These are phyloP conservation scores for Botrytis aclada DNA, from an alignment of 2,329 filamentous ascomycete genomes.

Conservation along the genomic window DNA sequence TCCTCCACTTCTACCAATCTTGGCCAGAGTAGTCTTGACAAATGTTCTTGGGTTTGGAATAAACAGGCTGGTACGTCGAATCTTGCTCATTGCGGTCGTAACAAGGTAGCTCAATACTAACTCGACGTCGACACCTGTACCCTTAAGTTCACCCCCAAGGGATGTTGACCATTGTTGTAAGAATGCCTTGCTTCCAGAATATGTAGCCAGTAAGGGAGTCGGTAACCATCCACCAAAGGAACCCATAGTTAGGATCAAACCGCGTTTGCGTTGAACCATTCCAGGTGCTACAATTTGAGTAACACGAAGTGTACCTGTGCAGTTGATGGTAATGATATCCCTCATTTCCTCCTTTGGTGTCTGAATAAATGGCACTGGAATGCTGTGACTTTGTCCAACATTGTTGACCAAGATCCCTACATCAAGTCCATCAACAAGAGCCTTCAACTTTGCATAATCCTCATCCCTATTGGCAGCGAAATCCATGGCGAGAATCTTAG, in stretches of 20 bases:
- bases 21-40: slow-evolving; percentile 72
- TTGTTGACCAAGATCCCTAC: slow-evolving; percentile 93
- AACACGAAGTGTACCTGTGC: slow-evolving; percentile 80
- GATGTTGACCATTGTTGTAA: slow-evolving; percentile 93
- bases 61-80: slow-evolving; percentile 71
- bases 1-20: slow-evolving; percentile 74
- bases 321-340: slow-evolving; percentile 94
- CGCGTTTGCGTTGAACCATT: slow-evolving; percentile 79
- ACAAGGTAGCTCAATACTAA: slow-evolving; percentile 90
- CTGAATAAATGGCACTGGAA: slow-evolving; percentile 83
- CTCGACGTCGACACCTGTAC: slow-evolving; percentile 82
- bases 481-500: slow-evolving; percentile 86
- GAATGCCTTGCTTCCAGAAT: slow-evolving; percentile 97
- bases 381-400: slow-evolving; percentile 89
- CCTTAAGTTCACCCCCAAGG: slow-evolving; percentile 76
- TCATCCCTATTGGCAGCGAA: slow-evolving; percentile 74
- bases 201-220: slow-evolving; percentile 88
- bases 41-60: slow-evolving; percentile 82
- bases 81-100: slow-evolving; percentile 95
- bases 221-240: slow-evolving; percentile 92
- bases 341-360: slow-evolving; percentile 77
- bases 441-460: slow-evolving; percentile 74
- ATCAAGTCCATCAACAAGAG: slow-evolving; percentile 69
- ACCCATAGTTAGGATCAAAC: slow-evolving; percentile 94
- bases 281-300: slow-evolving; percentile 82